These are phyloP conservation scores for Elsinoe arachidis DNA, from an alignment of 2,329 filamentous ascomycete species.

Conservation along the genomic window DNA sequence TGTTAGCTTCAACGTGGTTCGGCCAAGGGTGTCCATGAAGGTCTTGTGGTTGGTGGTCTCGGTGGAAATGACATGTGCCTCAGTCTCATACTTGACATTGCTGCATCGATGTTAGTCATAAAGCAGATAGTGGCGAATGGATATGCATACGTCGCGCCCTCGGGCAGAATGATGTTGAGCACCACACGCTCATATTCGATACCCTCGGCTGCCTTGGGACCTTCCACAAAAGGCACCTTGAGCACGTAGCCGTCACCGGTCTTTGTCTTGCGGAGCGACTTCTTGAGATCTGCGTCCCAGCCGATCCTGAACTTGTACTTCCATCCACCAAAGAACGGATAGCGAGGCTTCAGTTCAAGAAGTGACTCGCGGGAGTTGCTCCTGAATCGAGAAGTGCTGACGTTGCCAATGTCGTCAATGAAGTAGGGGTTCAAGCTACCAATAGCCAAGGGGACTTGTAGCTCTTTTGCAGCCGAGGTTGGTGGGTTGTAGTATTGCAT, in stretches of 20 bases:
- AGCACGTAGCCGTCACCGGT: slow-evolving; percentile 67
- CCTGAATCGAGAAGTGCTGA: slow-evolving; percentile 85
- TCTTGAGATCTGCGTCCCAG: slow-evolving; percentile 80
- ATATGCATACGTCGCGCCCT: slow-evolving; percentile 68
- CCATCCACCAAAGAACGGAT: slow-evolving; percentile 96
- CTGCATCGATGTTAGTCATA: slow-evolving; percentile 38
- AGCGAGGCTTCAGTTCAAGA: slow-evolving; percentile 85
- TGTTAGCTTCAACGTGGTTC: slow-evolving; percentile 70
- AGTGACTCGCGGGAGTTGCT: slow-evolving; percentile 55
- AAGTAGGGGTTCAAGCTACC: slow-evolving; percentile 88
- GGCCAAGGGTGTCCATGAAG: slow-evolving; percentile 87
- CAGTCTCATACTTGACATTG: slow-evolving; percentile 69
- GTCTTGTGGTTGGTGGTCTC: slow-evolving; percentile 65
- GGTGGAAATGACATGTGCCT: slow-evolving; percentile 59
- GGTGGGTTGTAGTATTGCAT: slow-evolving; percentile 61
- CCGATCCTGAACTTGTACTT: slow-evolving; percentile 95
- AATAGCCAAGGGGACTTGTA: slow-evolving; percentile 68
- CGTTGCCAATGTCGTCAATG: slow-evolving; percentile 91
- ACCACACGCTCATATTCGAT: slow-evolving; percentile 75
- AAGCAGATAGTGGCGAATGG: not conserved
- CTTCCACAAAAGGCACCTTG: slow-evolving; percentile 87
- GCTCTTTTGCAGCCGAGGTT: slow-evolving; percentile 68
- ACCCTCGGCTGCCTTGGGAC: slow-evolving; percentile 76
- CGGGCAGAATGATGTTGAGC: slow-evolving; percentile 76
- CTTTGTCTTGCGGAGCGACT: slow-evolving; percentile 59